Base-by-base conservation (phyloP, 2,329 filamentous ascomycete species). In the Grosmannia huntii region DNA sequence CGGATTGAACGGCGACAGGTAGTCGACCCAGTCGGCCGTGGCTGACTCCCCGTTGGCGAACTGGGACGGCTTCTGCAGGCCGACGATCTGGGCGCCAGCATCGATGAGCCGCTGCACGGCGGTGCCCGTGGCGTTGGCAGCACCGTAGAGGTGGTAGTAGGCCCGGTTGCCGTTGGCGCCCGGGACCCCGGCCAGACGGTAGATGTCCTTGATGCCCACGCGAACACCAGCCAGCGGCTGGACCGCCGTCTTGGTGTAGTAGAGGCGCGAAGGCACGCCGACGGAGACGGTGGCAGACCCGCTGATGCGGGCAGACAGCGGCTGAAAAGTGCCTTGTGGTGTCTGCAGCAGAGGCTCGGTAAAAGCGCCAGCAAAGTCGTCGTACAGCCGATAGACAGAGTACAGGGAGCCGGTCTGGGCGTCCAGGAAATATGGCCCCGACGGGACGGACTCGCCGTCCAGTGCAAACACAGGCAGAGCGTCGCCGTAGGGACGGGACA, bases 191-290 rank as follows among this genome's bases (percentile, higher is more conserved):
- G 52, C 56, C 31, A 86, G 65, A 59, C 84, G 73, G 61, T 74
- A 79, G 54, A 82, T 80, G 62, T 85, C 82, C 63, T 85, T 85
- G 58, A 85, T 71, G 0, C 74, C 80, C 1, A 85, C 64, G 10
- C 82, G 73, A 9, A 80, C 71, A 12, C 82, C 81, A 7, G 79
- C 76, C 0, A 84, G 69, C 1, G 81, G 80, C 63, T 79, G 75
- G 23, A 73, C 69, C 0, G 64, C 62, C 0, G 76, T 78, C 51
- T 70, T 73, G 3, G 70, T 73, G 65, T 71, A 80, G 67, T 83
- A 83, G 0, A 84, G 69, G 5, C 81, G 74, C 4, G 80, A 84
- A 1, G 81, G 80, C 0, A 84, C 81, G 64, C 59, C 74, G 36
- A 77, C 64, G 25, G 70, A 70, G 21, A 69, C 56, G 2, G 56